Base-by-base conservation (phyloP, 805 yeast genomes). In the Novakomyces olei region DNA sequence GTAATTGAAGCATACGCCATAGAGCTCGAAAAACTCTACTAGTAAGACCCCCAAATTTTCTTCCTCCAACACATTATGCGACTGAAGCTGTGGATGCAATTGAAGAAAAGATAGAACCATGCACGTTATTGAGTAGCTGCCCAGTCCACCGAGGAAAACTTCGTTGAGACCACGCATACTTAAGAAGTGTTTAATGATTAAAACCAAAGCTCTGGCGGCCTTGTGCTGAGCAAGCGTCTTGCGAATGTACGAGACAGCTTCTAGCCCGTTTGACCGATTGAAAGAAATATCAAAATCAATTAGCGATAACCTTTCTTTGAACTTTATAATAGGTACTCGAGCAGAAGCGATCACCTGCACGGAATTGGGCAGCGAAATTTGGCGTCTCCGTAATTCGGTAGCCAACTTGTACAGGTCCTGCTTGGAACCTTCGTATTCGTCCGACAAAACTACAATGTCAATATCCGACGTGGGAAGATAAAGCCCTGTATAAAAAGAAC, bases 401-500 rank as follows among this genome's bases (percentile, higher is more conserved):
- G 92, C 70, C 7, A 85, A 57, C 43, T 71, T 72, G 48, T 72
- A 81, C 29, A 85, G 53, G 16, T 67, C 57, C n/a, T 69, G 61
- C 46, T 78, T 65, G 36, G 63, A 65, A 43, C 67, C 80, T 34
- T 57, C 57, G 42, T 66, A 62, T 9, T 57, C 53, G 12, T 60
- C 53, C 15, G 92, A 74, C 3, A 72, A 58, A 16, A 85, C 66
- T 29, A 83, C 95, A 71, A 88, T 72, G 51, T 85, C 98, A 20
- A 85, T 80, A 59, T 85, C 98, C 0, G 94, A 79, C 2, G 92
- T 92, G 0, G 96, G 96, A 12, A 85, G 58, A 47, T 81, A 85
- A 38, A 85, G 56, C 47, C 83, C 94, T 0, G 95, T 83, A 0
- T 96, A 93, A 50, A 68, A 77, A 0, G 95, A 83, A 0, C 98